These are phyloP conservation scores for Boletus sensibilis DNA, from an alignment of 768 basidiomycete genomes.

Conservation along the genomic window DNA sequence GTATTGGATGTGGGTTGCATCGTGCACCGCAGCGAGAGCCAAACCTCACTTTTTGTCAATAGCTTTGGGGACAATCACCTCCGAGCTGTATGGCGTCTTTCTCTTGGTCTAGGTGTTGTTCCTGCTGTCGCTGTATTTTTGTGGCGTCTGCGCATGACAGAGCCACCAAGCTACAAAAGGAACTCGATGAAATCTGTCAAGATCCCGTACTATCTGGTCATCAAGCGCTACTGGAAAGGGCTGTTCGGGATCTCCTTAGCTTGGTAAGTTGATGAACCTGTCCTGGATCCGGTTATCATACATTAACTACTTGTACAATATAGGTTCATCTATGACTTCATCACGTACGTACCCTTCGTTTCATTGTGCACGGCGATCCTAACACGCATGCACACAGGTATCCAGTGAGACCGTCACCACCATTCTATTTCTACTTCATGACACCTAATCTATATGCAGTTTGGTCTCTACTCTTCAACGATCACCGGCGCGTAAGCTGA, in stretches of 20 bases:
- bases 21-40: neutral
- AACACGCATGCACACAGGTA: slow-evolving; percentile 40
- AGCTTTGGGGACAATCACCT: slow-evolving; percentile 80
- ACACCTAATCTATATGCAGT: slow-evolving; percentile 39
- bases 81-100: slow-evolving; percentile 82
- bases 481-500: slow-evolving; percentile 59
- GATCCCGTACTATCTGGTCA: slow-evolving; percentile 74
- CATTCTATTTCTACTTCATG: neutral
- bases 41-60: neutral
- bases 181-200: slow-evolving; percentile 74
- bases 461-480: slow-evolving; percentile 78
- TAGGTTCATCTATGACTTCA: slow-evolving; percentile 80
- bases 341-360: slow-evolving; percentile 48
- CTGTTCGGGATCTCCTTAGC: slow-evolving; percentile 71
- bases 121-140: slow-evolving; percentile 80
- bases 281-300: neutral
- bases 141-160: slow-evolving; percentile 85
- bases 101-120: slow-evolving; percentile 79
- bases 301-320: neutral
- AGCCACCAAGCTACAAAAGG: slow-evolving; percentile 70
- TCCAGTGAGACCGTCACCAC: slow-evolving; percentile 46
- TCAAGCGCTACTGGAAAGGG: slow-evolving; percentile 79
- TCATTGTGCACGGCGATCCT: neutral
- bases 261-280: slow-evolving; percentile 47
- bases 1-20: slow-evolving; percentile 73